Conservation (phyloP, 2,329 filamentous ascomycete genomes). For the Didymellaceae sp. region DNA sequence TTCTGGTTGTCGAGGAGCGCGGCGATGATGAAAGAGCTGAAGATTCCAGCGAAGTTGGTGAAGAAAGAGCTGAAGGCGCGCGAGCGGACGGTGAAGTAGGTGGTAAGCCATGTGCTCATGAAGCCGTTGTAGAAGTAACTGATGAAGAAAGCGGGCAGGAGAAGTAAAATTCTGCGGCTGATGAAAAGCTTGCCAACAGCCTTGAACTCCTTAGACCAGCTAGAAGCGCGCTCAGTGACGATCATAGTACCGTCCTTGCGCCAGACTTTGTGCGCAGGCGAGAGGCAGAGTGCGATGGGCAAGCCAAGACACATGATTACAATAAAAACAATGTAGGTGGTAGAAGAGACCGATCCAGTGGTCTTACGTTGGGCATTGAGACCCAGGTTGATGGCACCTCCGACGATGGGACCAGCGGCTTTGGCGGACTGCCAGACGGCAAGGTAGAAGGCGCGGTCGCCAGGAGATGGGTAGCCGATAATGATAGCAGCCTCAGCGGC, state of each 20-base stretch:
- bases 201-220: slow-evolving; percentile 38
- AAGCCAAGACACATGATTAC: slow-evolving; percentile 57
- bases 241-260: slow-evolving; percentile 52
- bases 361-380: slow-evolving; percentile 52
- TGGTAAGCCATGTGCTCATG: slow-evolving; percentile 44
- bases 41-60: slow-evolving; percentile 48
- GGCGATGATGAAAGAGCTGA: slow-evolving; percentile 46
- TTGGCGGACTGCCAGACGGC: slow-evolving; percentile 47
- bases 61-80: slow-evolving; percentile 47
- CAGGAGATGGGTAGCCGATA: slow-evolving; percentile 50
- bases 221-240: slow-evolving; percentile 32
- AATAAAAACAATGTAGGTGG: slow-evolving; percentile 56
- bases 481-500: slow-evolving; percentile 52
- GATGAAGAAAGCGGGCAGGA: slow-evolving; percentile 47
- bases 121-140: slow-evolving; percentile 50
- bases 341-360: slow-evolving; percentile 47
- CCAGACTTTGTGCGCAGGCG: slow-evolving; percentile 54
- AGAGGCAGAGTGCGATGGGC: slow-evolving; percentile 52
- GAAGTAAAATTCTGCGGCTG: slow-evolving; percentile 40
- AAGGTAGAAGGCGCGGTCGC: slow-evolving; percentile 46
- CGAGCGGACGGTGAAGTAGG: slow-evolving; percentile 46
- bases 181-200: slow-evolving; percentile 40
- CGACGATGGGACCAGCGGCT: slow-evolving; percentile 53
- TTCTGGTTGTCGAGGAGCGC: slow-evolving; percentile 42
- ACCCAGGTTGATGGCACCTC: slow-evolving; percentile 59